Conservation (phyloP, 2,329 filamentous ascomycete genomes). For the Purpureocillium lavendulum region DNA sequence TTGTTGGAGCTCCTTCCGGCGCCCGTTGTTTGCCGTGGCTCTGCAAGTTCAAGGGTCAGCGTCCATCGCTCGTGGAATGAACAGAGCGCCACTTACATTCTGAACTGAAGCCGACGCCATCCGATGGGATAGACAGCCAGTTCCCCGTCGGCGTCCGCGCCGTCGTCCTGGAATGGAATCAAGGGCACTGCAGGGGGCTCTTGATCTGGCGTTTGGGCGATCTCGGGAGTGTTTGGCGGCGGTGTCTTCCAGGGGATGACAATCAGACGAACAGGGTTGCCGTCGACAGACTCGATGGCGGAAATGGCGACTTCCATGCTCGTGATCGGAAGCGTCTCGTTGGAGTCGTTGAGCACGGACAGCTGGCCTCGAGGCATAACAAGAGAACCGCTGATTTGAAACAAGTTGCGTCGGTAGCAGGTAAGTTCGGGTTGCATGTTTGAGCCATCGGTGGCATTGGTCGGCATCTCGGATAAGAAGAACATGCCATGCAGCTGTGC, state of each 20-base stretch:
- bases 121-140: constrained; percentile 87
- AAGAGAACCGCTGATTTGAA: constrained; percentile 88
- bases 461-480: constrained; percentile 73
- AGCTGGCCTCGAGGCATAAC: constrained; percentile 71
- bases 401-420: constrained; percentile 91
- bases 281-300: constrained; percentile 90
- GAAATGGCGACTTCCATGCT: constrained; percentile 83
- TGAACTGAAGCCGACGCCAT: constrained; percentile 88
- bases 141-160: constrained; percentile 58
- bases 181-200: constrained; percentile 79
- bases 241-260: constrained; percentile 98
- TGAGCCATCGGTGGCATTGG: constrained; percentile 48
- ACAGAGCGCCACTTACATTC: constrained; percentile 55
- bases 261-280: constrained; percentile 85
- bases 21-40: constrained; percentile 92
- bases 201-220: constrained; percentile 61
- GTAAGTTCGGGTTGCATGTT: constrained; percentile 73
- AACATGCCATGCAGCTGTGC: constrained; percentile 86
- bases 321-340: constrained; percentile 74
- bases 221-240: constrained; percentile 65
- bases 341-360: constrained; percentile 74
- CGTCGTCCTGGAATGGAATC: constrained; percentile 56
- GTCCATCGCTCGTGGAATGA: background rate
- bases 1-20: constrained; percentile 89
- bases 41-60: constrained; percentile 27